Evolutionary conservation across 2,329 filamentous ascomycete genomes (phyloP), one percentile per base, ranked within the genome.

Genomic region (Penicillium sp.): DNA sequence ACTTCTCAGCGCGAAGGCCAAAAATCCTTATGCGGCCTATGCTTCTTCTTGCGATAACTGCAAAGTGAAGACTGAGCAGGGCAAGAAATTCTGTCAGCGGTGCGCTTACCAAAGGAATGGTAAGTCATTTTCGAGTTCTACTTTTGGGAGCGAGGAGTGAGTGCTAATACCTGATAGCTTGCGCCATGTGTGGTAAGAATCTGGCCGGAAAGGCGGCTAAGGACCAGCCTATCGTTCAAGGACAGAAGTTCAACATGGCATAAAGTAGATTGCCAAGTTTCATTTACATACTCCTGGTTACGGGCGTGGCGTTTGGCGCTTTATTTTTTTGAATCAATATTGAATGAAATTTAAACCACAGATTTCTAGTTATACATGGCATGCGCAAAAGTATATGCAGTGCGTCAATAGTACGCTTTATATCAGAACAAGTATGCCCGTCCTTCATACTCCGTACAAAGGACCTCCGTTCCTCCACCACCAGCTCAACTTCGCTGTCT

Each of bases 11-110:
- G 83, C 85, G 60, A 79, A 80, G 44, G 85, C 85, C 31, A 85
- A 86, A 71, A 87, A 88, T 58, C 85, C 85, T 0, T 88, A 86
- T 61, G 84, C 84, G 2, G 79, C 83, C 50, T 87, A 87, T 67
- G 79, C 84, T 9, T 84, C 82, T 63, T 79, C 81, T 0, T 88
- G 85, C 63, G 77, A 79, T 8, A 78, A 77, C 38, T 88, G 85
- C 77, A 87, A 85, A 69, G 82, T 81, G 27, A 87, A 86, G 67
- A 79, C 84, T n/a, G 79, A 84, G 10, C 79, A 84, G 62, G 85
- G 85, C 11, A 78, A 80, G 65, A 82, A 81, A 45, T 83, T 76
- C 58, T 88, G 85, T 63, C 81, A 87, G 58, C 79, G 79, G 41
- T 88, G 85, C 67, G 83, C 85, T 11, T 88, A 86, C 69, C 80